Evolutionary conservation across 371 early-diverging fungal genomes (phyloP).

Genomic region (Rhizopus stolonifer): DNA sequence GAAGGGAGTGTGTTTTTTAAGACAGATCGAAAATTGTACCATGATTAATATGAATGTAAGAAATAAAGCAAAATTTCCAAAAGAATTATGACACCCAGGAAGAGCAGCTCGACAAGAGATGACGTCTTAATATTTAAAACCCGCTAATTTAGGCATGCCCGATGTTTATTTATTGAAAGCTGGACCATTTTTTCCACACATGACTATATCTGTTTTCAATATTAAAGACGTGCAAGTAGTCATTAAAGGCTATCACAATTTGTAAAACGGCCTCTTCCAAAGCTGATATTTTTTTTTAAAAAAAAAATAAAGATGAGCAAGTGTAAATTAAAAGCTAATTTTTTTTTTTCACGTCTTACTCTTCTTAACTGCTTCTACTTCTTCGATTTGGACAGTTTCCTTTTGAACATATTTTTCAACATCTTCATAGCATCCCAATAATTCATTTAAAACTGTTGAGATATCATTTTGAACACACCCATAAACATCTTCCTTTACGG

Average conservation of each 20-base stretch:
- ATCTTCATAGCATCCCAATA: constrained; percentile 42
- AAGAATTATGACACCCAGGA: too few species aligned
- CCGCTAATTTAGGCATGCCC: too few species aligned
- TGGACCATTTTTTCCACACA: constrained; percentile 44
- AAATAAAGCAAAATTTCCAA: too few species aligned
- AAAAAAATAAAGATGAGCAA: not conserved
- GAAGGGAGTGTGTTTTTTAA: too few species aligned
- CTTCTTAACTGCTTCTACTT: constrained; percentile 27
- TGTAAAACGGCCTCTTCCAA: constrained; percentile 55
- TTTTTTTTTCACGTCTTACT: constrained; percentile 30
- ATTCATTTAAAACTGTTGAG: constrained; percentile 40
- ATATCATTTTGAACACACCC: constrained; percentile 60
- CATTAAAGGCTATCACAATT: constrained; percentile 43
- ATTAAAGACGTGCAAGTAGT: constrained; percentile 34
- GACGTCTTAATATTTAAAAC: too few species aligned
- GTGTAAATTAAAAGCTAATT: not conserved
- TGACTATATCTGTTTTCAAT: constrained; percentile 35
- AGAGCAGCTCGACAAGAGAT: too few species aligned
- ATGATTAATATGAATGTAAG: too few species aligned
- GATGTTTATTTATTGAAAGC: constrained; percentile 43
- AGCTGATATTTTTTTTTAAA: constrained; percentile 23
- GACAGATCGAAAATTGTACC: too few species aligned
- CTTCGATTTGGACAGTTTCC: constrained; percentile 18
- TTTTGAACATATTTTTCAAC: constrained; percentile 32
- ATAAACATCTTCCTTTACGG: constrained; percentile 51